phyloP scores from a whole-genome alignment of 2,329 filamentous ascomycete species.

The Neonectria neomacrospora region DNA sequence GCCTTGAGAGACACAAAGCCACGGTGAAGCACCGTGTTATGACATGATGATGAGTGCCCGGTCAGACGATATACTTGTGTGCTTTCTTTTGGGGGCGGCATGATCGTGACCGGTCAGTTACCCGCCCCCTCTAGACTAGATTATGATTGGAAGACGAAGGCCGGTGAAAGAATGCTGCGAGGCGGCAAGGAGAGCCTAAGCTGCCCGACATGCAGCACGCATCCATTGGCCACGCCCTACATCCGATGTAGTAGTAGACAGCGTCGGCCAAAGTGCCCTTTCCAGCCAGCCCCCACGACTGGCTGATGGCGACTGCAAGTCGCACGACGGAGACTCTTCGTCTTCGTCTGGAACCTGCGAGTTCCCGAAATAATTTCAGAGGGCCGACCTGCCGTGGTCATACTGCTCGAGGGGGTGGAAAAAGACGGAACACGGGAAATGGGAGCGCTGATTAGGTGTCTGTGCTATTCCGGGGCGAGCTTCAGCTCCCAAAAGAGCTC shows the following conservation, averaged over 20 bases:
- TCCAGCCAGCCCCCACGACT: constrained; percentile 23
- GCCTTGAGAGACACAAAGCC: constrained; percentile 54
- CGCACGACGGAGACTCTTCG: constrained; percentile 12
- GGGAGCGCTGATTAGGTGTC: background rate
- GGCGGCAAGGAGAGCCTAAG: constrained; percentile 33
- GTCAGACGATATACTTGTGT: constrained; percentile 28
- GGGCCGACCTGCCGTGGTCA: constrained; percentile 13
- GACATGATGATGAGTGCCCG: constrained; percentile 43
- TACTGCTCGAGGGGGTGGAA: constrained; percentile 6
- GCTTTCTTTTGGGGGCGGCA: constrained; percentile 30
- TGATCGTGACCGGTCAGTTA: constrained; percentile 42
- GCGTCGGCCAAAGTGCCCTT: constrained; percentile 26
- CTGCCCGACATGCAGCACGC: constrained; percentile 32
- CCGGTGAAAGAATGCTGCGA: constrained; percentile 37
- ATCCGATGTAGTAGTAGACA: constrained; percentile 23
- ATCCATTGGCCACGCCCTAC: constrained; percentile 33
- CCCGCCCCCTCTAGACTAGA: constrained; percentile 31
- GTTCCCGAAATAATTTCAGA: constrained; percentile 15
- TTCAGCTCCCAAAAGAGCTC: background rate
- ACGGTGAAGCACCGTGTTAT: constrained; percentile 53
- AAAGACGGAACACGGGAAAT: background rate
- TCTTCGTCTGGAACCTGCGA: constrained; percentile 19
- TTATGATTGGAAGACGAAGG: constrained; percentile 36
- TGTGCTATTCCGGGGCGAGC: background rate
- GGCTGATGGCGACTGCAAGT: constrained; percentile 29